Conservation (phyloP, 208 protist genomes). For the Crithidia brevicula region DNA sequence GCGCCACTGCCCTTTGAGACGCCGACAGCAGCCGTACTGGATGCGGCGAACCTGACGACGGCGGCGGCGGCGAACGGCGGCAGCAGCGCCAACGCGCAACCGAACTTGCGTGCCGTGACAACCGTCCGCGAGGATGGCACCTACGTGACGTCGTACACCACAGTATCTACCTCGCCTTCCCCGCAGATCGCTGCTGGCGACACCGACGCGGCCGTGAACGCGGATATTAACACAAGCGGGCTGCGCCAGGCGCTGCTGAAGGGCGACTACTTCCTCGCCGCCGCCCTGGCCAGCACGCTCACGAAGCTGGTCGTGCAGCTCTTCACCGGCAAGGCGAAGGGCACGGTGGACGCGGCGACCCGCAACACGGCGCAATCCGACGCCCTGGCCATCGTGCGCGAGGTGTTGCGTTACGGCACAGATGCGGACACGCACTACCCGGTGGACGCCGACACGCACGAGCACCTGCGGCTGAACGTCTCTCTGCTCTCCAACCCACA, state of each 20-base stretch:
- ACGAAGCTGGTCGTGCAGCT: conserved; percentile 95
- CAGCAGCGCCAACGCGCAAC: conserved; percentile 1
- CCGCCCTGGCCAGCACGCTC: conserved; percentile 89
- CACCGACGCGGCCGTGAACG: conserved; percentile 9
- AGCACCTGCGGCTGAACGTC: conserved; percentile 90
- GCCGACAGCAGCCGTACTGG: conserved; percentile 13
- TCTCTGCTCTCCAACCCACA: conserved; percentile 52
- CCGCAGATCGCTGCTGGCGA: background rate
- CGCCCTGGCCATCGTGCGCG: conserved; percentile 65
- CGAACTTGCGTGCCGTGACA: conserved; percentile 63
- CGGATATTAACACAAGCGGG: conserved; percentile 30
- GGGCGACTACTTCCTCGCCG: conserved; percentile 96
- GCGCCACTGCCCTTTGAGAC: conserved; percentile 65
- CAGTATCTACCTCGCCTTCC: conserved; percentile 26
- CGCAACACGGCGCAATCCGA: conserved; percentile 57
- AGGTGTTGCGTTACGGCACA: conserved; percentile 83
- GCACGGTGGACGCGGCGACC: conserved; percentile 27
- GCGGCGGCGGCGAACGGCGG: conserved; percentile 13
- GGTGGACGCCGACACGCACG: conserved; percentile 89
- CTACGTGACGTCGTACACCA: conserved; percentile 92
- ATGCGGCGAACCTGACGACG: conserved; percentile 19
- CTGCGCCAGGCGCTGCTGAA: conserved; percentile 62
- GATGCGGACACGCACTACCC: conserved; percentile 28
- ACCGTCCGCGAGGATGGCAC: conserved; percentile 92
- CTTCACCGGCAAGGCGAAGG: conserved; percentile 26